Evolutionary conservation across 2,329 filamentous ascomycete species (phyloP).

Genomic region (Colletotrichum sp.): DNA sequence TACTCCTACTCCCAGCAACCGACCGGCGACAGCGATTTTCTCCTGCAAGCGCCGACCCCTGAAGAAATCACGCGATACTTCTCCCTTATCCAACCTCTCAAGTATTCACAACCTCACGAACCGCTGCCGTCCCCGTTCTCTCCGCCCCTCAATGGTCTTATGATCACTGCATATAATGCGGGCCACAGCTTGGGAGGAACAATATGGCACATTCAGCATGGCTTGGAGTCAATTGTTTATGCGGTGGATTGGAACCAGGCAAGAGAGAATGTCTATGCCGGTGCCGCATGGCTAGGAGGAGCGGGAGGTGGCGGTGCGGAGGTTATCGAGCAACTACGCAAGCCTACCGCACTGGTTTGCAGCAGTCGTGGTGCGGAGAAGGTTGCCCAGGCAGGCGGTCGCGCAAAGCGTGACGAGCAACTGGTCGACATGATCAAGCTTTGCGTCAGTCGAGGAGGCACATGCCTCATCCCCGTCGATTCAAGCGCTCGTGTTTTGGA

Average conservation of each 20-base stretch:
- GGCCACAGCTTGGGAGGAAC: slow-evolving; percentile 96
- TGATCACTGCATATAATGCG: slow-evolving; percentile 95
- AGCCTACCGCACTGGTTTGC: slow-evolving; percentile 92
- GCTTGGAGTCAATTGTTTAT: slow-evolving; percentile 95
- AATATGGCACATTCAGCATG: slow-evolving; percentile 98
- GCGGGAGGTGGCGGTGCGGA: slow-evolving; percentile 81
- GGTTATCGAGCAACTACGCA: slow-evolving; percentile 90
- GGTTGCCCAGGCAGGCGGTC: slow-evolving; percentile 71
- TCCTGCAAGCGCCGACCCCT: slow-evolving; percentile 73
- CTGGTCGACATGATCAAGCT: slow-evolving; percentile 82
- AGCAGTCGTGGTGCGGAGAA: slow-evolving; percentile 82
- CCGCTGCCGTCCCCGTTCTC: slow-evolving; percentile 87
- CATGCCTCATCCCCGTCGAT: slow-evolving; percentile 91
- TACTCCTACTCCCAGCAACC: slow-evolving; percentile 59
- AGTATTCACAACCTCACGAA: slow-evolving; percentile 96
- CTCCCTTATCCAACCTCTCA: slow-evolving; percentile 85
- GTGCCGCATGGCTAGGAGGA: slow-evolving; percentile 91
- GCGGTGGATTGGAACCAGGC: slow-evolving; percentile 98
- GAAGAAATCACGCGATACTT: slow-evolving; percentile 96
- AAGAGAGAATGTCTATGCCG: slow-evolving; percentile 92
- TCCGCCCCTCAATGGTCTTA: slow-evolving; percentile 86
- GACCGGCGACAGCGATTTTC: slow-evolving; percentile 57
- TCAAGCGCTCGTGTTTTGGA: slow-evolving; percentile 95
- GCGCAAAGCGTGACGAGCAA: slow-evolving; percentile 83
- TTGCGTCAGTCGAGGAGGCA: slow-evolving; percentile 82